phyloP scores from a whole-genome alignment of 2,329 filamentous ascomycete genomes.

The Ophiostoma sp. region DNA sequence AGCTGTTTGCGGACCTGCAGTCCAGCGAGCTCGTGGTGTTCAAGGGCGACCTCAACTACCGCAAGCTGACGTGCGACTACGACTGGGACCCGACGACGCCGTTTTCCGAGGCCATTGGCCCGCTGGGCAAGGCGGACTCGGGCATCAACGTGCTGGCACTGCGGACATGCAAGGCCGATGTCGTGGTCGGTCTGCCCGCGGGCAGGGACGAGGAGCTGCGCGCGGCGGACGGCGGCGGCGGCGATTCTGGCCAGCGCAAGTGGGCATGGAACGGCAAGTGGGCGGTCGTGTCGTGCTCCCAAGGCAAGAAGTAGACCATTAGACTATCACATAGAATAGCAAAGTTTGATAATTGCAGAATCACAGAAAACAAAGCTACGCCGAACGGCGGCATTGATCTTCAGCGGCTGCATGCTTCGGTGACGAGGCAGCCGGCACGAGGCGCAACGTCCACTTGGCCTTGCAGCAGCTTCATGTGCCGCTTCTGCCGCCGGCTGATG shows the following conservation, averaged over 20 bases:
- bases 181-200: constrained; percentile 77
- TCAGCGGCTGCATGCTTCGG: too few relatives aligned
- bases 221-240: constrained; percentile 62
- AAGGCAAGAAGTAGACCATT: constrained; percentile 40
- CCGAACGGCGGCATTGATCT: too few relatives aligned
- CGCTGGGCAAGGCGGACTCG: constrained; percentile 70
- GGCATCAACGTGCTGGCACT: constrained; percentile 81
- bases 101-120: constrained; percentile 78
- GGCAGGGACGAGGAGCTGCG: constrained; percentile 77
- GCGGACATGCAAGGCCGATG: constrained; percentile 93
- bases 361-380: too few relatives aligned
- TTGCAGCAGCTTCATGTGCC: too few relatives aligned
- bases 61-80: constrained; percentile 79
- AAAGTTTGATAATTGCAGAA: neutral
- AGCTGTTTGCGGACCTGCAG: constrained; percentile 71
- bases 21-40: constrained; percentile 84
- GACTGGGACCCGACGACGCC: constrained; percentile 83
- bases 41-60: constrained; percentile 95
- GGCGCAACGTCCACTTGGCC: too few relatives aligned
- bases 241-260: constrained; percentile 63
- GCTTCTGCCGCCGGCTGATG: too few relatives aligned
- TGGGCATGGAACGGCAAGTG: constrained; percentile 98
- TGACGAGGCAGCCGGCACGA: too few relatives aligned
- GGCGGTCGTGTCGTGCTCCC: constrained; percentile 84
- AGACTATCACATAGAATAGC: neutral